These are phyloP conservation scores for Skeletonema costatum DNA, from an alignment of 108 stramenopile genomes.

Conservation along the genomic window DNA sequence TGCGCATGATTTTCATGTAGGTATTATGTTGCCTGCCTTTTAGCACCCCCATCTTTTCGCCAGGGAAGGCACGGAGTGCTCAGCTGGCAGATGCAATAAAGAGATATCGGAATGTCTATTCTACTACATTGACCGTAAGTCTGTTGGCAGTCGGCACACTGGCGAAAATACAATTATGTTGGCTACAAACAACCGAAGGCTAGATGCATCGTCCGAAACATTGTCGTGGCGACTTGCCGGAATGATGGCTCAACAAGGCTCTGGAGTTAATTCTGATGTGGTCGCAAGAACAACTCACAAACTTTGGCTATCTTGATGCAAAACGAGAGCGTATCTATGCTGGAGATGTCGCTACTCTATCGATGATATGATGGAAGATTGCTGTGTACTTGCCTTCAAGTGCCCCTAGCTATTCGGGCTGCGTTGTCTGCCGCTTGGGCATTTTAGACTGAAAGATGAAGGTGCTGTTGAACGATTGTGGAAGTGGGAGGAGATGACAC, in stretches of 20 bases:
- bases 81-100: conserved; percentile 6
- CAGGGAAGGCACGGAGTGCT: background rate
- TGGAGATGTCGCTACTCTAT: no score
- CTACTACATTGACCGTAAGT: background rate
- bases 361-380: no score
- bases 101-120: conserved; percentile 1
- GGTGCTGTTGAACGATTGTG: no score
- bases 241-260: background rate
- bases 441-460: no score
- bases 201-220: background rate
- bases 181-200: background rate
- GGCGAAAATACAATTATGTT: conserved; percentile 10
- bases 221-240: background rate
- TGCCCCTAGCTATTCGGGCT: no score
- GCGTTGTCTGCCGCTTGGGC: no score
- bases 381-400: no score
- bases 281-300: background rate
- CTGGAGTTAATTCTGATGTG: background rate
- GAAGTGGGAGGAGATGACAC: no score
- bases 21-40: no score
- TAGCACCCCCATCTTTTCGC: no score
- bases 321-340: no score
- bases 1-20: no score
- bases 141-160: background rate
- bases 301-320: background rate